These are phyloP conservation scores for Vinca minor DNA, from an alignment of 257 asterid genomes.

Conservation along the genomic window DNA sequence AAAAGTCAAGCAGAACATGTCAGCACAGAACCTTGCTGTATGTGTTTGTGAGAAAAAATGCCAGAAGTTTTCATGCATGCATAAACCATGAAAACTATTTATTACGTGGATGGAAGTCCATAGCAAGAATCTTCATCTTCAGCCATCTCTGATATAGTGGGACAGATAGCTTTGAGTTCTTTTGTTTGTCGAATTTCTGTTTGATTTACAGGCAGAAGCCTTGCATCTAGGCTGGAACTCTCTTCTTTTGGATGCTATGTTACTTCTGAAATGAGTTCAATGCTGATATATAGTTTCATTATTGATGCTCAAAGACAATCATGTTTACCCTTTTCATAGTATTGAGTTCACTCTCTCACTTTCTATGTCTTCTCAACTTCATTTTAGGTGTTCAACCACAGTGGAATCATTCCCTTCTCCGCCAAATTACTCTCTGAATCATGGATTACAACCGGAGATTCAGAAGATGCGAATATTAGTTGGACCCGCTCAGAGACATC, in stretches of 20 bases:
- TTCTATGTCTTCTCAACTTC: conserved; percentile 7
- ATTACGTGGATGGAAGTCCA: not conserved
- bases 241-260: not conserved
- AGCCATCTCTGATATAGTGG: not conserved
- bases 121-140: not conserved
- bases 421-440: conserved; percentile 50
- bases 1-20: not conserved
- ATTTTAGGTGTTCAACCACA: conserved; percentile 80
- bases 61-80: not conserved
- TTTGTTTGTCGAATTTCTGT: not conserved
- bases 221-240: not conserved
- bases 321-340: not conserved
- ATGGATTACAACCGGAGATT: conserved; percentile 73
- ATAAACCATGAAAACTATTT: too few species aligned
- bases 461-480: conserved; percentile 72
- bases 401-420: conserved; percentile 83
- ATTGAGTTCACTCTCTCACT: not conserved
- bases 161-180: not conserved
- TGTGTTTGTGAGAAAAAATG: not conserved
- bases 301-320: not conserved
- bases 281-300: not conserved
- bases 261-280: not conserved
- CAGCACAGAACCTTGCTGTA: not conserved
- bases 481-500: conserved; percentile 72
- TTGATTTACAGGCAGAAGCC: not conserved